Evolutionary conservation across 1,139 yeast genomes (phyloP).

Genomic region (Debaryomyces robertsiae): DNA sequence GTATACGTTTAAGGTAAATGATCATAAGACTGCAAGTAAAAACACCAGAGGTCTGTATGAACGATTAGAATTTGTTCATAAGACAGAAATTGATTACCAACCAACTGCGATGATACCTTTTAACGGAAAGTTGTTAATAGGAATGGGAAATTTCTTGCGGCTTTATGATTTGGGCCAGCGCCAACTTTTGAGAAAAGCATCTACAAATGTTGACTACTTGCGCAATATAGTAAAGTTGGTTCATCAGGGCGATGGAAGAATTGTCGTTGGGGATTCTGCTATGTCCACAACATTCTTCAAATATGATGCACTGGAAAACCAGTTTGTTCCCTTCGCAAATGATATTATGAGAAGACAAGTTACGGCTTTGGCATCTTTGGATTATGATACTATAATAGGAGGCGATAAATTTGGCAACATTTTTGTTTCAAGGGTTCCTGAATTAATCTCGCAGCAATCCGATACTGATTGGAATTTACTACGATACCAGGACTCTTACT

Average conservation of each 20-base stretch:
- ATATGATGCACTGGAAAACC: constrained; percentile 53
- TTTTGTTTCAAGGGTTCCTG: constrained; percentile 64
- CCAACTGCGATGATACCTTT: constrained; percentile 58
- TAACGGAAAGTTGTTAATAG: constrained; percentile 65
- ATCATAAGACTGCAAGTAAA: not conserved
- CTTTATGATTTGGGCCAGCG: constrained; percentile 76
- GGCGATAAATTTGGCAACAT: constrained; percentile 93
- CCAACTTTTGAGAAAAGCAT: constrained; percentile 71
- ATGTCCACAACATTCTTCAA: constrained; percentile 63
- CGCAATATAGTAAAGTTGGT: constrained; percentile 52
- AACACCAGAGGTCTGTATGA: constrained; percentile 22
- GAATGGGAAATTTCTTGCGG: constrained; percentile 54
- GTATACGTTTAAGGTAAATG: constrained; percentile 43
- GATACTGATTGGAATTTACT: constrained; percentile 55
- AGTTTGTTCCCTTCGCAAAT: constrained; percentile 65
- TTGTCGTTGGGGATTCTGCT: constrained; percentile 65
- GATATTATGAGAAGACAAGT: constrained; percentile 71
- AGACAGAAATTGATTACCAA: constrained; percentile 55
- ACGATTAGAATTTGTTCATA: constrained; percentile 55
- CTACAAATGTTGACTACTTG: constrained; percentile 41
- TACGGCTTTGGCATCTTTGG: constrained; percentile 61
- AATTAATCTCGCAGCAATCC: constrained; percentile 43
- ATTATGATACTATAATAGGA: constrained; percentile 72
- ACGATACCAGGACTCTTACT: constrained; percentile 35
- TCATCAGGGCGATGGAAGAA: constrained; percentile 54